Conservation (phyloP, 139 green algal species). For the Choricystis sp. region DNA sequence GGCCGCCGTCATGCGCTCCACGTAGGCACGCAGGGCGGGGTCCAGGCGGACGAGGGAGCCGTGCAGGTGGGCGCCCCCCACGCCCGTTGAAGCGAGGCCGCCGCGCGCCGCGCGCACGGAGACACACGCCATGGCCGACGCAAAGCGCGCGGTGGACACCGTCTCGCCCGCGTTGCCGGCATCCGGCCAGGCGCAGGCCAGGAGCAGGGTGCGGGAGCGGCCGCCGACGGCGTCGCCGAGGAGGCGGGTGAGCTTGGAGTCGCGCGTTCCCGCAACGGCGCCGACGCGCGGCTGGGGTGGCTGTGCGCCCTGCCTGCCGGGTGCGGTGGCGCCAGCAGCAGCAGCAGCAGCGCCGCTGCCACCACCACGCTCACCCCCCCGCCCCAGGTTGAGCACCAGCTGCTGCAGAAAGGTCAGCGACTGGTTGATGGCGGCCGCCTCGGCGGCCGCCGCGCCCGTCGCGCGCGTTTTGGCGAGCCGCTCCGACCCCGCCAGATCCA, state of each 20-base stretch:
- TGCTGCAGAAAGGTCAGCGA: conserved; percentile 40
- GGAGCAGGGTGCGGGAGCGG: conserved; percentile 24
- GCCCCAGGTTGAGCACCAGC: background rate
- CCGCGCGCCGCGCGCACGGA: background rate
- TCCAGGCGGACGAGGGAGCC: conserved; percentile 18
- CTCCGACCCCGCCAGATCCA: conserved; percentile 90
- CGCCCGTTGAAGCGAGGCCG: background rate
- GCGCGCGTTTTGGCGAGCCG: conserved; percentile 58
- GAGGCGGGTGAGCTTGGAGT: conserved; percentile 69
- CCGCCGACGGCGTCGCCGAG: conserved; percentile 43
- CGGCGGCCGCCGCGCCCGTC: conserved; percentile 32
- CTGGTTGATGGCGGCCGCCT: conserved; percentile 63
- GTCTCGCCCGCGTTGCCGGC: conserved; percentile 40
- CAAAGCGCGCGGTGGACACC: conserved; percentile 58
- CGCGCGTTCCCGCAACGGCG: too few relatives aligned
- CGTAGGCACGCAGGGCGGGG: conserved; percentile 13
- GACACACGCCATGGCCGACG: conserved; percentile 46
- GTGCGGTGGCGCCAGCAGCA: conserved; percentile 2
- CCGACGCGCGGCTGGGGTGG: too few relatives aligned
- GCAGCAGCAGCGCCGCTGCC: too few relatives aligned
- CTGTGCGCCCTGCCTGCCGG: conserved; percentile 35
- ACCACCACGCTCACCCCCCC: too few relatives aligned
- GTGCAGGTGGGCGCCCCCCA: conserved; percentile 12
- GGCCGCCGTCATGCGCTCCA: conserved; percentile 15
- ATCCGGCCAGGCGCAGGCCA: conserved; percentile 23